Percentiles rank a stretch among this genome's conserved stretches.
Evolutionary conservation across 2,329 filamentous ascomycete species (phyloP).

Genomic region (Botrytis cinerea): DNA sequence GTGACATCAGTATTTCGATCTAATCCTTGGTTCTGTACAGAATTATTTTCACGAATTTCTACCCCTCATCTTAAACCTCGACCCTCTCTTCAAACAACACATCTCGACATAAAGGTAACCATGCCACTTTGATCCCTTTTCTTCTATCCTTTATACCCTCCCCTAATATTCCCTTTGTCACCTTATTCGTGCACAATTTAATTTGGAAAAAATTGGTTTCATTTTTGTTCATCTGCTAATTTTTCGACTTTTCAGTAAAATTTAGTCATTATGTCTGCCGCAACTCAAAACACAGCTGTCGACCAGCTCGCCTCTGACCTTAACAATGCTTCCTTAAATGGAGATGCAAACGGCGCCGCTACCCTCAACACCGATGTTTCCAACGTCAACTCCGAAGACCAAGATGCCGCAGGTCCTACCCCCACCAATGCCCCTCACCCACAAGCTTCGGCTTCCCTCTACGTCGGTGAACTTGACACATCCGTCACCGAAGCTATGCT

Average conservation of each 20-base stretch:
- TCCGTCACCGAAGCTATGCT: constrained; percentile 99
- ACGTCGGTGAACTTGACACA: constrained; percentile 96
- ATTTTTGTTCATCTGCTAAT: constrained; percentile 26
- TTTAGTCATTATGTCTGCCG: constrained; percentile 59
- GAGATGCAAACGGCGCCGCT: constrained; percentile 66
- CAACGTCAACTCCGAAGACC: constrained; percentile 56
- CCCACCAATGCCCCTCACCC: constrained; percentile 76
- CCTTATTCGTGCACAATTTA: not conserved
- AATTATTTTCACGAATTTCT: constrained; percentile 28
- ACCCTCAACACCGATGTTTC: constrained; percentile 75
- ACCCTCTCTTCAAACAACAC: constrained; percentile 25
- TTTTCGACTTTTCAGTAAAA: constrained; percentile 25
- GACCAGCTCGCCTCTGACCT: constrained; percentile 81
- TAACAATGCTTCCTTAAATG: constrained; percentile 69
- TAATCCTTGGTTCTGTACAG: constrained; percentile 30
- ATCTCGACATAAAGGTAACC: constrained; percentile 35
- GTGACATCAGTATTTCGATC: constrained; percentile 22
- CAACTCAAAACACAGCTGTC: constrained; percentile 62
- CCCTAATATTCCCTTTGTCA: constrained; percentile 3
- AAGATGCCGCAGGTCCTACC: constrained; percentile 67
- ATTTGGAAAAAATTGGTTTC: not conserved
- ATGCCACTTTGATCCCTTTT: constrained; percentile 16
- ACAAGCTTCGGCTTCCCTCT: constrained; percentile 95
- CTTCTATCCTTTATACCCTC: constrained; percentile 20
- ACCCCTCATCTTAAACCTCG: constrained; percentile 23